Evolutionary conservation across 169 alveolate species (phyloP), one percentile per base, ranked within the genome.

Genomic region (Eimeria acervulina): DNA sequence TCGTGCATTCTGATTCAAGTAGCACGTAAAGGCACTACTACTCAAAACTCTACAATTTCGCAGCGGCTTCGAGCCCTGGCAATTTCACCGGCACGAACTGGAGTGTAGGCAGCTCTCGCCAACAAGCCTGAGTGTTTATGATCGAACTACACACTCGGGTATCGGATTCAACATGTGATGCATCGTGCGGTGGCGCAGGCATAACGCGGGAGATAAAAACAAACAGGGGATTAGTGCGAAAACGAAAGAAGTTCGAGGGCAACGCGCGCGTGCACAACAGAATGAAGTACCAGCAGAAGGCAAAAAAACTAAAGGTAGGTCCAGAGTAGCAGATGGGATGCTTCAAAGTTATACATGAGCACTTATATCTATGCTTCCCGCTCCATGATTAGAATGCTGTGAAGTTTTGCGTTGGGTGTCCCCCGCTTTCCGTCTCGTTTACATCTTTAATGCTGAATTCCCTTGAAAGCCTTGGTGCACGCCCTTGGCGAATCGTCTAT

Each of bases 201-300:
- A 84, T 95, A 19, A 93, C 96, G 52, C 63, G 87, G 7, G 93
- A 97, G 63, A 99, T 99, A 66, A 93, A 97, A 97, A 98, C 98
- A 96, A 98, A 98, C 76, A 98, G 97, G 85, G 99, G 99, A 23
- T 96, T 99, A 55, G 98, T 98, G 42, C 91, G 99, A 42, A 98
- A 98, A 97, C 97, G 99, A 84, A 98, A 98, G 98, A 98, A 98
- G 97, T 98, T 98, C n/a, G 99, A 98, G 66, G 99, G 99, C 19
- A 98, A 98, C 96, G 99, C 99, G 55, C 97, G 99, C 81, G 99
- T 98, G 31, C 98, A 98, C 91, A 97, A 98, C 95, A 98, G 99
- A 96, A 96, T 93, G 90, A 98, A 99, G 96, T 98, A 90, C 96
- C 97, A 98, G 70, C 98, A 98, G 97, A 98, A 98, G 88, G 63